Evolutionary conservation across 2,329 filamentous ascomycete genomes (phyloP), one percentile per base, ranked within the genome.

Genomic region (Penicillium sp.): DNA sequence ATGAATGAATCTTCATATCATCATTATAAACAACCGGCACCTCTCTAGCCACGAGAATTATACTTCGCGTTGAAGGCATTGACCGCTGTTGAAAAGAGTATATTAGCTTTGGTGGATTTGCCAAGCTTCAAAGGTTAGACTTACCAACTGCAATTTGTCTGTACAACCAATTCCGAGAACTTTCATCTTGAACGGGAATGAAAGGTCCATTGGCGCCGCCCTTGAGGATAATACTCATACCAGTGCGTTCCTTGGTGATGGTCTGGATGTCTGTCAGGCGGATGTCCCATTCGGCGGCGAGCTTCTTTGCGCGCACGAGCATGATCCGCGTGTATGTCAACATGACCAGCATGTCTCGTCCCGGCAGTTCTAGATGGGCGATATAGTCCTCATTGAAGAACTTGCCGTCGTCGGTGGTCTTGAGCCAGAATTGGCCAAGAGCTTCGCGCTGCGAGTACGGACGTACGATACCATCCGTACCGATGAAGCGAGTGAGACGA

Each of bases 301-400:
- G 72, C 58, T 84, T 83, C 69, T 88, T 84, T 35, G 85, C 87
- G 51, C 88, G 79, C 45, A 98, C 85, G 39, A 96, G 78, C 74
- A 98, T 79, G 60, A 98, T 95, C 3, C 86, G 79, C 47, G 78
- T 75, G 61, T 85, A 92, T 7, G 85, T 95, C 44, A 98, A 76
- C 78, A 96, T 86, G 32, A 89, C 83, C 39, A 90, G 80, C 72
- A 88, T 84, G 60, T 93, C 89, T 61, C 92, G 86, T 44, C 82
- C 80, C 8, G 87, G 85, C 16, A 98, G 76, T 65, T 98, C 90
- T 3, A 98, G 73, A 60, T 98, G 93, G 3, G 89, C 93, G 62
- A 98, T 92, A 69, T 98, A 98, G 60, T 87, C 78, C 65, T 98
- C 92, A 67, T 94, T 84, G 76, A 98, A 98, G 72, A 90, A 96